Evolutionary conservation across 164 flowering plant genomes (phyloP).

Genomic region (Piper betle): DNA sequence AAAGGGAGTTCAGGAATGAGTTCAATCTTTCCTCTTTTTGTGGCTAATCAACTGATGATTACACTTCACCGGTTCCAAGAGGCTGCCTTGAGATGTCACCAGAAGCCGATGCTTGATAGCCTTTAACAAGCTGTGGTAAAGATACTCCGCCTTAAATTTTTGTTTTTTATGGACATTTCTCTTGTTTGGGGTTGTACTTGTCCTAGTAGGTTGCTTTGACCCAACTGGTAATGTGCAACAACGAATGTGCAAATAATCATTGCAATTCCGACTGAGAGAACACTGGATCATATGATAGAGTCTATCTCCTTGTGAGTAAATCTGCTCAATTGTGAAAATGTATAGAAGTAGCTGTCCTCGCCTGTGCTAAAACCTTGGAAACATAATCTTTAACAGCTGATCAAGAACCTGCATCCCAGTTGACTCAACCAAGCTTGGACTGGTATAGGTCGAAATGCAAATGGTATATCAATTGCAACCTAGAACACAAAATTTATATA

Average conservation of each 20-base stretch:
- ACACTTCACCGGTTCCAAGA: conserved; percentile 75
- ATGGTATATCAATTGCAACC: conserved; percentile 79
- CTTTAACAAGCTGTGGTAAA: conserved; percentile 56
- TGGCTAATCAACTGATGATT: conserved; percentile 5
- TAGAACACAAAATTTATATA: conserved; percentile 11
- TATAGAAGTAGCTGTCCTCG: background rate
- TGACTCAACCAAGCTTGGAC: conserved; percentile 60
- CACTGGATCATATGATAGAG: too few relatives aligned
- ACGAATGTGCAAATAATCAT: too few relatives aligned
- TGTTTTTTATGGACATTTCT: background rate
- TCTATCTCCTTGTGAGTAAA: too few relatives aligned
- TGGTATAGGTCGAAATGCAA: conserved; percentile 69
- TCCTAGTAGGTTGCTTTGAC: too few relatives aligned
- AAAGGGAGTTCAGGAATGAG: too few relatives aligned
- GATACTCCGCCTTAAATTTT: background rate
- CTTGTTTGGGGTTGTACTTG: background rate
- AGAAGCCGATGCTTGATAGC: conserved; percentile 82
- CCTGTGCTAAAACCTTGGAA: conserved; percentile 94
- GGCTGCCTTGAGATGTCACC: conserved; percentile 82
- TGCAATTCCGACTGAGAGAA: background rate
- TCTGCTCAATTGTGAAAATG: background rate
- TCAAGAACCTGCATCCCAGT: conserved; percentile 75
- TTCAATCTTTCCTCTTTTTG: too few relatives aligned
- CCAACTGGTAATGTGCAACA: too few relatives aligned
- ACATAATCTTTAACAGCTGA: conserved; percentile 69